Evolutionary conservation across 2,329 filamentous ascomycete genomes (phyloP), one percentile per base, ranked within the genome.

Genomic region (Fusarium cicatricum): DNA sequence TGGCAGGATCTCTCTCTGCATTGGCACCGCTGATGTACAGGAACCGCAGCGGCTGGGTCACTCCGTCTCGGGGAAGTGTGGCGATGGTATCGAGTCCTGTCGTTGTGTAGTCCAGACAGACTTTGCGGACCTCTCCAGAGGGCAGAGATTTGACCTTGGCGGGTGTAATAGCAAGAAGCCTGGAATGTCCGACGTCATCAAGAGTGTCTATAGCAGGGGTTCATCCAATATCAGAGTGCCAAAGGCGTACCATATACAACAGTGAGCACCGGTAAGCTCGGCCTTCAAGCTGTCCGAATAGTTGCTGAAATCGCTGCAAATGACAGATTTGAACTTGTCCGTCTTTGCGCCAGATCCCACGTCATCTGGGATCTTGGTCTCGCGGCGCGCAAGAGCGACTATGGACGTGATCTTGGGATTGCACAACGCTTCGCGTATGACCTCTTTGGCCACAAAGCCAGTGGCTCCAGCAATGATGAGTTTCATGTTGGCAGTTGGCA

Each of bases 1-100:
- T 78, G 11, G 64, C 74, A 16, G 72, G 78, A 40, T 85, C 82
- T 2, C 80, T 74, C 58, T 77, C 75, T 3, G 74, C 72, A 1
- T 66, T 70, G 2, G 70, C 61, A 3, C 81, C 83, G 58, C 81
- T 85, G 55, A 80, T 73, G 62, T 82, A 83, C 3, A 82, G 43
- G 53, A 82, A 83, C 2, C 76, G 75, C 29, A 82, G 71, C 0
- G 80, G 77, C 37, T 67, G 71, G 12, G 56, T 42, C 2, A 59
- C 46, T 0, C 56, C 47, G 14, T 47, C 45, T 0, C 66, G 61
- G 11, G 63, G 65, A 12, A 71, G 59, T 8, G 72, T 61, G 7
- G 68, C 64, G 3, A 81, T 72, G 0, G 72, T 71, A n/a, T 77
- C 64, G 17, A 80, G 56, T 0, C 67, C 71, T 1, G 60, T 52